Conservation (phyloP, 2,329 filamentous ascomycete species). For the Fusarium sp. region DNA sequence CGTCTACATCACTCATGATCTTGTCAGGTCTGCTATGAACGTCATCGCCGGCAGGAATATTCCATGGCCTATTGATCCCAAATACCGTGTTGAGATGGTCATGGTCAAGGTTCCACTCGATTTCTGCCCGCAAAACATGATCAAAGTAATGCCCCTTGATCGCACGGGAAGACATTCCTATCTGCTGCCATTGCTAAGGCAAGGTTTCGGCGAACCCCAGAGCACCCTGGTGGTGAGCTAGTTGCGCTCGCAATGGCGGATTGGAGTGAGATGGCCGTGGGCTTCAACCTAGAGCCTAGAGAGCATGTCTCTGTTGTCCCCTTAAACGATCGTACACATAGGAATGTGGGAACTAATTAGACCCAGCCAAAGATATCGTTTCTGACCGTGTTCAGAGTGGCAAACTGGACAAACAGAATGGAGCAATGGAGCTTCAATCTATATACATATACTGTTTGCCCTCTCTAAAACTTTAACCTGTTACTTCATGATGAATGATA, state of each 20-base stretch:
- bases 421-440: background rate
- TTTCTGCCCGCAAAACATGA: background rate
- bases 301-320: slow-evolving; percentile 1
- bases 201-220: slow-evolving; percentile 12
- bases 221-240: slow-evolving; percentile 16
- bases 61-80: background rate
- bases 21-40: background rate
- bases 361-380: background rate
- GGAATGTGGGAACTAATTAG: background rate
- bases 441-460: background rate
- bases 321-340: background rate
- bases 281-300: background rate
- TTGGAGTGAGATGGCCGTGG: background rate
- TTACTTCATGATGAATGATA: background rate
- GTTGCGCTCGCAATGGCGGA: background rate
- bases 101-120: slow-evolving; percentile 1
- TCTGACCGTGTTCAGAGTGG: background rate
- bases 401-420: background rate
- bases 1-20: slow-evolving; percentile 6
- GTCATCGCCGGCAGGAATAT: background rate
- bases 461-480: too few species aligned
- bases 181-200: background rate
- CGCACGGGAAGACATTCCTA: background rate
- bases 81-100: background rate
- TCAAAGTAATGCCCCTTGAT: background rate